phyloP scores from a whole-genome alignment of 345 rosid species.

The thale cress (Arabidopsis thaliana) region TAIR10.1 NC_003070.9:13861501-13862000 shows the following conservation, averaged over 20 bases:
- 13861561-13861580: neutral
- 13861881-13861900: conserved; percentile 11
- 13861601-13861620: too few species aligned
- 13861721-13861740: too few species aligned
- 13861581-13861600: neutral
- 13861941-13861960: conserved; percentile 12
- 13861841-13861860: neutral
- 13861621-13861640: neutral
- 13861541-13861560: neutral
- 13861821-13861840: neutral
- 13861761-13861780: neutral
- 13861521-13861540: neutral
- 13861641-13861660: neutral
- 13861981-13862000: neutral
- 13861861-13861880: neutral
- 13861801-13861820: neutral
- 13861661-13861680: neutral
- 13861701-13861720: too few species aligned
- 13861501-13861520: neutral
- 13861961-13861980: neutral
- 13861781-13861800: neutral
- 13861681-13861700: neutral
- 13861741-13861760: neutral
- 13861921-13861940: conserved; percentile 3
- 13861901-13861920: neutral